Conservation (phyloP, 2,329 filamentous ascomycete genomes). For the Sphaerulina populicola region DNA sequence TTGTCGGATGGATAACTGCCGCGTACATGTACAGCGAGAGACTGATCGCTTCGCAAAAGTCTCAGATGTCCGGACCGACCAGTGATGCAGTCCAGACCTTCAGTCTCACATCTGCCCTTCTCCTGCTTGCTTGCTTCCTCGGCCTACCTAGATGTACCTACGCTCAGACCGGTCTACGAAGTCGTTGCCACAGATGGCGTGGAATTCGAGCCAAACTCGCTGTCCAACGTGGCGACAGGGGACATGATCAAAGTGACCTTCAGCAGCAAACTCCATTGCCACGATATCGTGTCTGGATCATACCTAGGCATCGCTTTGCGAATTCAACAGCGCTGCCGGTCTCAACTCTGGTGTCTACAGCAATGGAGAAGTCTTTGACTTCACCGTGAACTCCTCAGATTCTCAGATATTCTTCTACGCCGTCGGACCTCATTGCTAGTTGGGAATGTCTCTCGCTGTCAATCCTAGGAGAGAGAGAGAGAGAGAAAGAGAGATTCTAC, state of each 20-base stretch:
- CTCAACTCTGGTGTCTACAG: conserved; percentile 6
- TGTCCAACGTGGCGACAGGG: conserved; percentile 4
- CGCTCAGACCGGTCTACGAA: conserved; percentile 6
- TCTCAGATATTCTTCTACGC: conserved; percentile 7
- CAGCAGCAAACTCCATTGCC: neutral
- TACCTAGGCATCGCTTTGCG: conserved; percentile 3
- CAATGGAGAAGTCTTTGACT: conserved; percentile 7
- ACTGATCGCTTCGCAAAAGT: neutral
- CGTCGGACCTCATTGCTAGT: conserved; percentile 5
- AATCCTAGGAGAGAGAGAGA: conserved; percentile 3
- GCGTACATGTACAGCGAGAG: no score
- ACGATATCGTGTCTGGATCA: conserved; percentile 7
- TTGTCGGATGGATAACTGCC: no score
- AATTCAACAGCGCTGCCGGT: conserved; percentile 3
- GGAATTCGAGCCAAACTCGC: conserved; percentile 6
- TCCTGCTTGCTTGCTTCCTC: neutral
- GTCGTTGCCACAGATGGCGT: neutral
- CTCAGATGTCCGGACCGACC: neutral
- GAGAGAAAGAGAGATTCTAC: no score
- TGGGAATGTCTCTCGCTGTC: conserved; percentile 8
- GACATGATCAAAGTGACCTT: conserved; percentile 8
- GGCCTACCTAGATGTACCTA: no score
- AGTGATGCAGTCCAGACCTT: conserved; percentile 7
- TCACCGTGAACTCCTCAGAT: conserved; percentile 8
- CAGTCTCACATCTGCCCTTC: conserved; percentile 5